phyloP scores from a whole-genome alignment of 1,284 basidiomycete species.

The Afroboletus lepidellus region DNA sequence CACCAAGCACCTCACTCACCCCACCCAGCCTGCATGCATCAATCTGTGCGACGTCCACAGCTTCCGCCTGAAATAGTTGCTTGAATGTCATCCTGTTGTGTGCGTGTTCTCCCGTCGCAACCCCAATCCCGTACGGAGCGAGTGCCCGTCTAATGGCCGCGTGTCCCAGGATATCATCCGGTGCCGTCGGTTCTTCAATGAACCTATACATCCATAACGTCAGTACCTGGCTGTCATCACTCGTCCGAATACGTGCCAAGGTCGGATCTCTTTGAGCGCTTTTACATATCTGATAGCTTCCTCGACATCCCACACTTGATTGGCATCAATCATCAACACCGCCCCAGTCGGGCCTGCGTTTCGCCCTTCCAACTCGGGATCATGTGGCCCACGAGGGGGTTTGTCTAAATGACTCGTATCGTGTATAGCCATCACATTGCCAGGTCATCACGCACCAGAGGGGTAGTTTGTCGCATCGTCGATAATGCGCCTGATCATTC shows the following conservation, averaged over 20 bases:
- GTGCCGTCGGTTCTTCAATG: slow-evolving; percentile 93
- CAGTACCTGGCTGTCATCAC: not conserved
- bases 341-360: slow-evolving; percentile 91
- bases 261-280: slow-evolving; percentile 69
- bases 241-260: slow-evolving; percentile 66
- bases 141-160: slow-evolving; percentile 77
- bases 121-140: slow-evolving; percentile 81
- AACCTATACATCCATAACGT: slow-evolving; percentile 49
- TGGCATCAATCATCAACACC: slow-evolving; percentile 94
- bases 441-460: slow-evolving; percentile 69
- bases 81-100: slow-evolving; percentile 96
- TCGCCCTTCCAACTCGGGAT: slow-evolving; percentile 70
- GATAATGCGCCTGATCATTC: slow-evolving; percentile 87
- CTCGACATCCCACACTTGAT: slow-evolving; percentile 94
- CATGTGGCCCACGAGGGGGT: slow-evolving; percentile 50
- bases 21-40: slow-evolving; percentile 91
- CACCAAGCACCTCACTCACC: slow-evolving; percentile 87
- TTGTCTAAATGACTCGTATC: slow-evolving; percentile 50
- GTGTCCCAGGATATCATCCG: slow-evolving; percentile 86
- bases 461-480: slow-evolving; percentile 80
- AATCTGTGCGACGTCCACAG: slow-evolving; percentile 86
- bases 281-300: slow-evolving; percentile 83
- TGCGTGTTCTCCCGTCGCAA: slow-evolving; percentile 93
- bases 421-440: slow-evolving; percentile 72
- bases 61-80: slow-evolving; percentile 87